phyloP scores from a whole-genome alignment of 495 filamentous ascomycete genomes.

The Aspergillus mulundensis region DNA sequence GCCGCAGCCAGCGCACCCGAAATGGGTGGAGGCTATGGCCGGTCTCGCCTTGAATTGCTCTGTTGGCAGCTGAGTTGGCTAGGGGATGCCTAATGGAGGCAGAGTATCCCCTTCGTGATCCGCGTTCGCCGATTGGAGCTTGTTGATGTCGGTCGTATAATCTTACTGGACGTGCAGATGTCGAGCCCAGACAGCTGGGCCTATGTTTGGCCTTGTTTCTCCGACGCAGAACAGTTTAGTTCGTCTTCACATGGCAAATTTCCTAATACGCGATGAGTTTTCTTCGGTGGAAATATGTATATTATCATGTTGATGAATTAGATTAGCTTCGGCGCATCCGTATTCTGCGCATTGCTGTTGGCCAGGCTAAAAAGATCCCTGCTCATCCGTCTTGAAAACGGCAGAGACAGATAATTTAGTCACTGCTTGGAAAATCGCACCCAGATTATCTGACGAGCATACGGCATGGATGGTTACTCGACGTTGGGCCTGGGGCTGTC shows the following conservation, averaged over 20 bases:
- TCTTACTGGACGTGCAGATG: neutral
- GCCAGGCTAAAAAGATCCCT: neutral
- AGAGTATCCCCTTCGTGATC: neutral
- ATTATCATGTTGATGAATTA: no score
- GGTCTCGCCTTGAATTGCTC: neutral
- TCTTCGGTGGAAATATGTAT: no score
- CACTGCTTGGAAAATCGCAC: neutral
- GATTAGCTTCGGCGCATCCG: no score
- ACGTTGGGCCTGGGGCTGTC: neutral
- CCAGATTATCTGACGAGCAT: neutral
- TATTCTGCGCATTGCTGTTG: no score
- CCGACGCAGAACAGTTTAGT: no score
- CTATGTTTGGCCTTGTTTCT: no score
- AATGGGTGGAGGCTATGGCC: no score
- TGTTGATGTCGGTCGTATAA: neutral
- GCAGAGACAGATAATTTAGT: neutral
- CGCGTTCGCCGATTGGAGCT: neutral
- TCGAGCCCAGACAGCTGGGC: neutral
- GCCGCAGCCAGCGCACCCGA: neutral
- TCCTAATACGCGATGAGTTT: no score
- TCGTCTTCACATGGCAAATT: no score
- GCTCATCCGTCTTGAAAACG: neutral
- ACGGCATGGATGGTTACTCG: neutral
- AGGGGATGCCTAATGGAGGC: neutral
- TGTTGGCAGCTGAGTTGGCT: neutral